Base-by-base conservation (phyloP, 129 eudicot species). In the Gnaphalium uliginosum region DNA sequence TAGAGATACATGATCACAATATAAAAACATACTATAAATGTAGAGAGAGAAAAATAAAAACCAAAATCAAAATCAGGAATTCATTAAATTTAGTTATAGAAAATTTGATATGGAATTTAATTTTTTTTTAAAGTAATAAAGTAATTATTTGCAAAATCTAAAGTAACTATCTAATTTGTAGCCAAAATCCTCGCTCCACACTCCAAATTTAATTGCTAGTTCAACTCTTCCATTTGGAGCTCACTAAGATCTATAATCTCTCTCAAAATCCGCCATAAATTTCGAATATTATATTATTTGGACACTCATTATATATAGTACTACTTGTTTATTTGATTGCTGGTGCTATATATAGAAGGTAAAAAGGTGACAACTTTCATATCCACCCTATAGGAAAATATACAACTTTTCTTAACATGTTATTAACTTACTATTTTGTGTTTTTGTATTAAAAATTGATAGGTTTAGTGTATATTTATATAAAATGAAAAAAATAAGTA, bases 161-260 rank as follows among this genome's bases (percentile, higher is more conserved):
- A 76, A 72, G 89, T 65, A 85, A 84, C 84, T 81, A 86, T 66
- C 79, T 66, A 66, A 77, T 84, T 81, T 83, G 26, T 83, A 84
- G 95, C 85, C 97, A 80, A 83, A 86, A 91, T 88, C 87, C 83
- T 84, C 94, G 97, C 86, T 88, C 91, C 83, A 79, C 80, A 79
- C 61, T 56, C 26, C 61, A 56, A 6, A 6, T 56, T 56, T 56
- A n/a, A 27, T 85, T 84, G 85, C 84, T 87, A 69, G 84, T 85
- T 87, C 83, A 77, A 84, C 90, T 90, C 92, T 85, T 65, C 67
- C 69, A 81, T 75, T 56, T 75, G 51, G 68, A 51, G 63, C 74
- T 46, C 76, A 66, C 51, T 56, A 56, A 56, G 26, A 56, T 56
- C 61, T 56, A 19, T 21, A 77, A 32, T 53, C 77, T 68, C 33